These are phyloP conservation scores for Malus fusca DNA, from an alignment of 306 rosid species.

Conservation along the genomic window DNA sequence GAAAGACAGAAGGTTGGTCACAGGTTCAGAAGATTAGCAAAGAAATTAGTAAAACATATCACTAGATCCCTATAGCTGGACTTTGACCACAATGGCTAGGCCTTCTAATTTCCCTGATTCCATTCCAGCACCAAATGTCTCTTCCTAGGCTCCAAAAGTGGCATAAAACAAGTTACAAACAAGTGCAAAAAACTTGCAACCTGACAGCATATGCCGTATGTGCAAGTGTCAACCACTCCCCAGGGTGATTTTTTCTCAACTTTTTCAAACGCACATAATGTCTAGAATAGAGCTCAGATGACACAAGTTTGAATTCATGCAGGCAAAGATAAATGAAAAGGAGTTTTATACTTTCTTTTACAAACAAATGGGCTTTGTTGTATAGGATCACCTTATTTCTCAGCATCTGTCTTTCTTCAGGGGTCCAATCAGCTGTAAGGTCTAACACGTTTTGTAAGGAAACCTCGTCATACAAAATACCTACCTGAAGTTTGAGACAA, in stretches of 20 bases:
- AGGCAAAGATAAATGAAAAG: neutral
- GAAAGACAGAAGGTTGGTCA: neutral
- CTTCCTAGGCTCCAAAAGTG: neutral
- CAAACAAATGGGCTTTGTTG: neutral
- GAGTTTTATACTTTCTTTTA: neutral
- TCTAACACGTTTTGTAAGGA: slow-evolving; percentile 74
- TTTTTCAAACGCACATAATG: neutral
- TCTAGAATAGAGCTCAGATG: neutral
- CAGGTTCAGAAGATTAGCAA: neutral
- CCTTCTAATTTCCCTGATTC: neutral
- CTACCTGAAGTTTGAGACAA: slow-evolving; percentile 62
- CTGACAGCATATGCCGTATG: neutral
- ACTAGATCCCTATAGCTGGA: neutral
- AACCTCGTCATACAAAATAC: slow-evolving; percentile 74
- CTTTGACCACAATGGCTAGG: neutral
- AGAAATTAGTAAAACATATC: neutral
- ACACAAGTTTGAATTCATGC: neutral
- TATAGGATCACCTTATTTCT: slow-evolving; percentile 69
- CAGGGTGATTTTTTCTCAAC: neutral
- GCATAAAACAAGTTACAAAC: neutral
- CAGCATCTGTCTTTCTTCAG: slow-evolving; percentile 80
- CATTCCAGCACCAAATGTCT: neutral
- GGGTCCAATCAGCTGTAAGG: slow-evolving; percentile 87
- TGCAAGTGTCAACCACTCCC: neutral
- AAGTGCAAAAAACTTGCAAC: neutral